Percentiles rank a stretch among this genome's conserved stretches.
phyloP scores from a whole-genome alignment of 768 basidiomycete genomes.

The Pisolithus microcarpus region DNA sequence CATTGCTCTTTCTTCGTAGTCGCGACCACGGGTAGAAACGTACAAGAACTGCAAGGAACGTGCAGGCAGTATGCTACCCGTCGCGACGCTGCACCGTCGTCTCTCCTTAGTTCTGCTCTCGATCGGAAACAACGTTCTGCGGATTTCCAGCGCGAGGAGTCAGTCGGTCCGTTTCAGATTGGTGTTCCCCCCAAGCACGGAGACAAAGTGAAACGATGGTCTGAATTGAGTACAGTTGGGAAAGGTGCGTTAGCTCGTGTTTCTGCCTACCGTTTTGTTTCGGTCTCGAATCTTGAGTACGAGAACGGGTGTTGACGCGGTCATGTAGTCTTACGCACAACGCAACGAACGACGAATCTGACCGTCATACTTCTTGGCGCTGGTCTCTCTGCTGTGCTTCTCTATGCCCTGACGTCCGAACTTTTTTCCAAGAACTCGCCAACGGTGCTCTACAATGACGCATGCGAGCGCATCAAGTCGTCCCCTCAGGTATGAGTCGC shows the following conservation, averaged over 20 bases:
- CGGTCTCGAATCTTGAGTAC: not conserved
- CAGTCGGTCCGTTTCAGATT: constrained; percentile 72
- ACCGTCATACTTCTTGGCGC: constrained; percentile 67
- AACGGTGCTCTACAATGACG: constrained; percentile 66
- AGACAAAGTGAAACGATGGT: constrained; percentile 66
- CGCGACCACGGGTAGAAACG: not conserved
- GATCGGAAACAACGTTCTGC: constrained; percentile 45
- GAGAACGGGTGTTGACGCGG: not conserved
- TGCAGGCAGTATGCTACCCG: constrained; percentile 41
- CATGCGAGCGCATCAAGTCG: constrained; percentile 43
- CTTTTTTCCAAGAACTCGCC: constrained; percentile 86
- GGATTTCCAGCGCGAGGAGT: constrained; percentile 41
- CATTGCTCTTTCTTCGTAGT: not conserved
- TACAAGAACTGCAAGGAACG: not conserved
- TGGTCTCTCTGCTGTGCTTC: constrained; percentile 65
- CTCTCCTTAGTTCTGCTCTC: constrained; percentile 56
- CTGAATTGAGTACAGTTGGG: constrained; percentile 65
- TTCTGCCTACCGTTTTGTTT: not conserved
- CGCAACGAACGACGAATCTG: constrained; percentile 45
- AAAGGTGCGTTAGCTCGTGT: constrained; percentile 47
- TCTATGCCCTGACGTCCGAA: constrained; percentile 74
- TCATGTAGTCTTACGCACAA: constrained; percentile 41
- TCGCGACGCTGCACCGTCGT: constrained; percentile 37
- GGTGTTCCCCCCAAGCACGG: constrained; percentile 55
- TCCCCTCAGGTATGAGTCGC: constrained; percentile 36